A percentile compares a stretch with the other conserved stretches of the same genome.
Conservation (phyloP, 805 yeast species). For the Wickerhamomyces bisporus region DNA sequence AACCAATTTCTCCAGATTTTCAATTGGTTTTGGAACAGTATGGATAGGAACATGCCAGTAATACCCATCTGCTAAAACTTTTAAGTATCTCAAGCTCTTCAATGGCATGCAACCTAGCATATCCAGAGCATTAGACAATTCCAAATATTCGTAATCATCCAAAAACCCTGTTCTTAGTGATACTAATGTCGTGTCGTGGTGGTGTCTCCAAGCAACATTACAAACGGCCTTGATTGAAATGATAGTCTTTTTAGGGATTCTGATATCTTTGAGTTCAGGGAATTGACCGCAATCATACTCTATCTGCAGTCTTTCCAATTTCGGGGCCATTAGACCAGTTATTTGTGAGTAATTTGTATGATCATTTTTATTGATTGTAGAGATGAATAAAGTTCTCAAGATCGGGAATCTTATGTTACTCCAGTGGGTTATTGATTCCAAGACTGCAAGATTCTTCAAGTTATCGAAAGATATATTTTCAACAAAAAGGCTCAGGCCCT, state of each 20-base stretch:
- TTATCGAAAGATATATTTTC: background rate
- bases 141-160: background rate
- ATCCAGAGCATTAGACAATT: background rate
- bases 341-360: background rate
- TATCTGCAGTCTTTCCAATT: background rate
- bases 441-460: background rate
- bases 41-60: background rate
- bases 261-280: background rate
- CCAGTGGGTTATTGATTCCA: conserved; percentile 1
- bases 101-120: background rate
- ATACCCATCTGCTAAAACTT: background rate
- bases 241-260: background rate
- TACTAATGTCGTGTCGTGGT: background rate
- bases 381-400: background rate
- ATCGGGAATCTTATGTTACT: background rate
- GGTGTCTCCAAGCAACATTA: background rate
- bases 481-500: background rate
- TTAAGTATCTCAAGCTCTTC: background rate
- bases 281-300: conserved; percentile 1
- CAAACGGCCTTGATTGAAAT: background rate
- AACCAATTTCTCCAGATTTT: background rate
- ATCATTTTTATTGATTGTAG: background rate
- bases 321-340: background rate
- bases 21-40: background rate
- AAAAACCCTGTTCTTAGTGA: background rate